Conservation (phyloP, 176 grass and related monocot genomes). For the Oryza meyeriana region DNA sequence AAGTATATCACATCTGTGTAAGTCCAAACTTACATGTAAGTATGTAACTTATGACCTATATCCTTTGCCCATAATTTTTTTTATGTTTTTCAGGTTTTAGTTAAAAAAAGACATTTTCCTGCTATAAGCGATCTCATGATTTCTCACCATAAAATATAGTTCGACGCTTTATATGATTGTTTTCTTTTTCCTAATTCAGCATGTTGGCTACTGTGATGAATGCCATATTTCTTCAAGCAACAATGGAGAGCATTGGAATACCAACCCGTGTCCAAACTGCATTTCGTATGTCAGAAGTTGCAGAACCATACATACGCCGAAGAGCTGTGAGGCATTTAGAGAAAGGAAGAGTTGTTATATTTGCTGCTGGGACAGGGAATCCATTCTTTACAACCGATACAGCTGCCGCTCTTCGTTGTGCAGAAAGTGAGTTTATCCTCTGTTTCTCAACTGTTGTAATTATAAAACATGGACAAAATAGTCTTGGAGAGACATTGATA, state of each 20-base stretch:
- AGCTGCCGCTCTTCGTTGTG: constrained; percentile 94
- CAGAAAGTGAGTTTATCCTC: constrained; percentile 82
- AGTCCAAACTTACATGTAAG: not conserved
- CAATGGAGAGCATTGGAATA: constrained; percentile 99
- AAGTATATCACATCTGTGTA: not conserved
- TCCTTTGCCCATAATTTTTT: not conserved
- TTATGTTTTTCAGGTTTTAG: not conserved
- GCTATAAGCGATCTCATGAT: not conserved
- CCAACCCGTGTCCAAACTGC: constrained; percentile 95
- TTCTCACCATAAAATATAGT: constrained; percentile 2
- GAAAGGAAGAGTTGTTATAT: constrained; percentile 99
- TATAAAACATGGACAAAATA: constrained; percentile 3
- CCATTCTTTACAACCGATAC: constrained; percentile 99
- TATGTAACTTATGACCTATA: not conserved
- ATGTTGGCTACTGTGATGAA: constrained; percentile 99
- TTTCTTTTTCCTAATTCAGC: constrained; percentile 35
- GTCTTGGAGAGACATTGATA: not conserved
- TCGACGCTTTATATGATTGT: not conserved
- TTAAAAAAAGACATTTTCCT: not conserved
- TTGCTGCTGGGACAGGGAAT: constrained; percentile 97
- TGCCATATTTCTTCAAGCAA: constrained; percentile 98
- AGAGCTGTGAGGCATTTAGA: constrained; percentile 92
- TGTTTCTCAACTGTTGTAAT: not conserved
- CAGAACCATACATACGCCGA: constrained; percentile 94
- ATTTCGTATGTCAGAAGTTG: constrained; percentile 99